Percentiles rank a stretch among this genome's conserved stretches.
These are phyloP conservation scores for Cinchona pubescens DNA, from an alignment of 257 asterid genomes.

Conservation along the genomic window DNA sequence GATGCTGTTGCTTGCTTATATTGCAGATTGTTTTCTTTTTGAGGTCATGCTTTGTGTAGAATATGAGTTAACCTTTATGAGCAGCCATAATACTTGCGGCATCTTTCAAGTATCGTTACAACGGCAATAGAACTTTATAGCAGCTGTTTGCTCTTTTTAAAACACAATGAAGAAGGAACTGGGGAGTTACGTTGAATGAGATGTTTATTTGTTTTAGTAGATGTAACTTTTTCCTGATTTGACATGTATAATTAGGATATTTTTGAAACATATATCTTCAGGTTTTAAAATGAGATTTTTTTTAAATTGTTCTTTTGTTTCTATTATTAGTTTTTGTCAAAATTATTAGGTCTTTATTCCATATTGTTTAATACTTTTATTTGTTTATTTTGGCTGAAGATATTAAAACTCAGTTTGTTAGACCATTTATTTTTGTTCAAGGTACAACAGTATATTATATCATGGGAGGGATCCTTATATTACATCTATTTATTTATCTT, in stretches of 20 bases:
- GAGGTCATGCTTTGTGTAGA: neutral
- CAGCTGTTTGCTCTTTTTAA: constrained; percentile 1
- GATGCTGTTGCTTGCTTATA: neutral
- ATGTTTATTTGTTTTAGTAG: neutral
- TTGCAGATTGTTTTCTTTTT: neutral
- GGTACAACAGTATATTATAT: neutral
- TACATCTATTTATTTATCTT: neutral
- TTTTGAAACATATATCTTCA: neutral
- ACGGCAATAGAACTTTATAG: neutral
- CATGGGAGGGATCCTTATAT: neutral
- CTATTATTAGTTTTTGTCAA: neutral
- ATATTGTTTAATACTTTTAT: neutral
- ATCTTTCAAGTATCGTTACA: neutral
- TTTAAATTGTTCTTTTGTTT: neutral
- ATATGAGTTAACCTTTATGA: neutral
- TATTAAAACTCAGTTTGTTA: neutral
- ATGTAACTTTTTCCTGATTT: neutral
- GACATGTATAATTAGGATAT: neutral
- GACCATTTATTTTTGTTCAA: neutral
- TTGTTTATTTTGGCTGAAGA: neutral
- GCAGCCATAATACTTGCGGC: neutral
- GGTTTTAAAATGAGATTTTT: neutral
- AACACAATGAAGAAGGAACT: neutral
- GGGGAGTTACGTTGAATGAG: neutral
- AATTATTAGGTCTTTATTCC: neutral